These are phyloP conservation scores for Salvia hispanica DNA, from an alignment of 257 asterid species.

Conservation along the genomic window DNA sequence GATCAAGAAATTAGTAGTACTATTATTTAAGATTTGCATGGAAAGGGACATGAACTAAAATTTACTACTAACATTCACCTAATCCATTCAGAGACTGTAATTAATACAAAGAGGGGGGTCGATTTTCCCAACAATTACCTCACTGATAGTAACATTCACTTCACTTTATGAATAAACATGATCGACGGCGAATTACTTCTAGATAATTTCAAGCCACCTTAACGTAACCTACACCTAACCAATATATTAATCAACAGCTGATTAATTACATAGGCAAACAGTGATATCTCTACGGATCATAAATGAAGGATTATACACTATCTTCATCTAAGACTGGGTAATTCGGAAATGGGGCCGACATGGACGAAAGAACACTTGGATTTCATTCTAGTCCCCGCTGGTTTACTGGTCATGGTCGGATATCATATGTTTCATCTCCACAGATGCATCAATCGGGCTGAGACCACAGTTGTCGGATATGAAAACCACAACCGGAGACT, in stretches of 20 bases:
- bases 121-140: background rate
- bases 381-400: constrained; percentile 59
- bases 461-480: constrained; percentile 59
- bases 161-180: constrained; percentile 4
- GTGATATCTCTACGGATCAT: background rate
- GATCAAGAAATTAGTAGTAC: too few species aligned
- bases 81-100: background rate
- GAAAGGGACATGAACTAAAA: background rate
- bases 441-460: constrained; percentile 45
- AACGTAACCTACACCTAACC: constrained; percentile 29
- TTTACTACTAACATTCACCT: background rate
- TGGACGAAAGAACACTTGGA: constrained; percentile 68
- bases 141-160: constrained; percentile 15
- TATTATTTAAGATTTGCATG: constrained; percentile 1
- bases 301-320: background rate
- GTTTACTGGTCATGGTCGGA: constrained; percentile 56
- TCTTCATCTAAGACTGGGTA: background rate
- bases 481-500: constrained; percentile 56
- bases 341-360: constrained; percentile 32
- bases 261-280: background rate
- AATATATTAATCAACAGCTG: background rate
- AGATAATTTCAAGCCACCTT: constrained; percentile 10
- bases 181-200: background rate
- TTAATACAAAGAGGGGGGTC: background rate
- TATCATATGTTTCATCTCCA: constrained; percentile 62